Base-by-base conservation (phyloP, 176 grass and related monocot genomes). In the Tillandsia fasciculata region DNA sequence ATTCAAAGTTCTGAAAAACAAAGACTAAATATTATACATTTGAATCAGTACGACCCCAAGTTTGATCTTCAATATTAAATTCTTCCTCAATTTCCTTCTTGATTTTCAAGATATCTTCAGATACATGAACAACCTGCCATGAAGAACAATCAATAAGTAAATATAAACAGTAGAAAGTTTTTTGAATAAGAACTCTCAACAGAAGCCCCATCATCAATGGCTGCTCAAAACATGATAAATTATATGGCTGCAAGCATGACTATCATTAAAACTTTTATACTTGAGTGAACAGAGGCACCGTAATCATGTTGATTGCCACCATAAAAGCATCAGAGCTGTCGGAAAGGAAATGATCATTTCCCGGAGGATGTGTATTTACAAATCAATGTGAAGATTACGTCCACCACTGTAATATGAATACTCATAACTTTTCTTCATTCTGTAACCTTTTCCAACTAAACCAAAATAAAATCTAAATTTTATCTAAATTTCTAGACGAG, bases 41-140 rank as follows among this genome's bases (percentile, higher is more conserved):
- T 78, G 87, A 66, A 64, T 99, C 90, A 65, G 3, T 77, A 50
- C 70, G 94, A 68, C 72, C 70, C 94, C 94, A 99, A 56, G 48
- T 90, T 78, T 87, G 89, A 65, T 99, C 94, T 50, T 93, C 93
- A 71, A 84, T 84, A 51, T 86, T 66, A 76, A 99, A 70, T 76
- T 99, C 94, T 63, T n/a, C 53, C 51, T 90, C 94, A 83, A 99
- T 86, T 70, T 93, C 90, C 74, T 88, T 82, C 75, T 93, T 90
- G 50, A 99, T 70, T 77, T 86, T 99, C 76, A 99, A 74, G 53
- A 99, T 99, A 64, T 81, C 77, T 67, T 99, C 94, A 8, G 84
- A n/a, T 67, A 87, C 64, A 23, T 90, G 72, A 75, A 78, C 73
- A 65, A 74, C 82, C 94, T 99, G 82, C 51, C 9, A 84, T 65